Evolutionary conservation across 352 stramenopile genomes (phyloP).

Genomic region (Phytophthora tentaculata): DNA sequence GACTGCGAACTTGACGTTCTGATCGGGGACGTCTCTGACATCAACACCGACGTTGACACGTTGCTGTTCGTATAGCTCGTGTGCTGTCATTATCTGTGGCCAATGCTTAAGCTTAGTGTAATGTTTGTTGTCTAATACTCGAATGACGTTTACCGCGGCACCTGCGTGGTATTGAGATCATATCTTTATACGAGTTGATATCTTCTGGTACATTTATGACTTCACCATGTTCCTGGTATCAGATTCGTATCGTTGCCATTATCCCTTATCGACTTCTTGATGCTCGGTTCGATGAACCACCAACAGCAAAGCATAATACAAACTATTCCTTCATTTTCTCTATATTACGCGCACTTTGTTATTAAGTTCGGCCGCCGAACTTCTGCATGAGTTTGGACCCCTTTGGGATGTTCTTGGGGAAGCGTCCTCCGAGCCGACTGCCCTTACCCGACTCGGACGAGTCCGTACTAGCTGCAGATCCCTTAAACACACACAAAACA

Average conservation of each 20-base stretch:
- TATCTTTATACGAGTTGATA: too few relatives aligned
- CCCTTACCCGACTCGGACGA: slow-evolving; percentile 63
- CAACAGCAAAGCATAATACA: not conserved
- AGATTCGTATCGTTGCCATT: too few relatives aligned
- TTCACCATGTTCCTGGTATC: not conserved
- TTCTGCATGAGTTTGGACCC: slow-evolving; percentile 81
- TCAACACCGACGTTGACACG: not conserved
- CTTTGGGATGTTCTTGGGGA: slow-evolving; percentile 40
- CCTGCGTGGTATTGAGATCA: too few relatives aligned
- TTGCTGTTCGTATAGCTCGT: slow-evolving; percentile 1
- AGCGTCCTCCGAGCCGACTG: slow-evolving; percentile 46
- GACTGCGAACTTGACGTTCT: slow-evolving; percentile 21
- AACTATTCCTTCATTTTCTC: not conserved
- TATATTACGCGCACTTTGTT: slow-evolving; percentile 16
- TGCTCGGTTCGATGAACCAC: not conserved
- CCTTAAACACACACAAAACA: slow-evolving; percentile 27
- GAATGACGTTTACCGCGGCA: not conserved
- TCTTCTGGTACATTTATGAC: too few relatives aligned
- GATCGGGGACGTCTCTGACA: slow-evolving; percentile 1
- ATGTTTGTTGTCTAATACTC: not conserved
- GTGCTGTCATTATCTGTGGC: not conserved
- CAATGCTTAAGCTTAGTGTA: not conserved
- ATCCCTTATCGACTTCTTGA: too few relatives aligned
- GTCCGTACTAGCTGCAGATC: slow-evolving; percentile 41
- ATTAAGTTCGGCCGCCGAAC: slow-evolving; percentile 44